phyloP scores from a whole-genome alignment of 129 eudicot genomes.

The Flaveria robusta region DNA sequence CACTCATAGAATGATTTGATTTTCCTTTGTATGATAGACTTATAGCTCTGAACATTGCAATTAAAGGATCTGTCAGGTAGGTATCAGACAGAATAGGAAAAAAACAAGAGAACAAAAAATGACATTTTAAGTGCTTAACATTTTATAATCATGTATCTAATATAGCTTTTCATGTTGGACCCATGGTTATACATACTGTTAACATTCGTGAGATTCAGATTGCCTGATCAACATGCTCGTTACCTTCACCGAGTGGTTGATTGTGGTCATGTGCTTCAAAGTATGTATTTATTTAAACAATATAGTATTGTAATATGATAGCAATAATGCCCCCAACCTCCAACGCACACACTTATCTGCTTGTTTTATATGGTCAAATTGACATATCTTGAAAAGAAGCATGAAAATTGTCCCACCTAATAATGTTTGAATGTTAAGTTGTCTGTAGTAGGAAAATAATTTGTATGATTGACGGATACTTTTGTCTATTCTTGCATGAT shows the following conservation, averaged over 20 bases:
- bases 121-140: slow-evolving; percentile 19
- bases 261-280: slow-evolving; percentile 25
- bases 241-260: slow-evolving; percentile 25
- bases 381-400: slow-evolving; percentile 27
- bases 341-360: neutral
- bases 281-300: slow-evolving; percentile 26
- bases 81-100: slow-evolving; percentile 25
- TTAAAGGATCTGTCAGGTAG: slow-evolving; percentile 29
- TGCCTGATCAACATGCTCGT: slow-evolving; percentile 23
- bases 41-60: slow-evolving; percentile 15
- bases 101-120: slow-evolving; percentile 19
- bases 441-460: slow-evolving; percentile 31
- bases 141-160: slow-evolving; percentile 21
- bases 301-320: slow-evolving; percentile 5
- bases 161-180: slow-evolving; percentile 26
- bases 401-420: slow-evolving; percentile 29
- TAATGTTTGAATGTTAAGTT: slow-evolving; percentile 28
- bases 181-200: slow-evolving; percentile 17
- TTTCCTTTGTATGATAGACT: slow-evolving; percentile 18
- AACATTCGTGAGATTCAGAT: slow-evolving; percentile 29
- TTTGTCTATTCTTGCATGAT: slow-evolving; percentile 9
- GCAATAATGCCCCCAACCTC: neutral
- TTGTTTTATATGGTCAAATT: slow-evolving; percentile 32
- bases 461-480: slow-evolving; percentile 1
- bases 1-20: slow-evolving; percentile 16